phyloP scores from a whole-genome alignment of 1,284 basidiomycete species.

The Leucoagaricus sp. region DNA sequence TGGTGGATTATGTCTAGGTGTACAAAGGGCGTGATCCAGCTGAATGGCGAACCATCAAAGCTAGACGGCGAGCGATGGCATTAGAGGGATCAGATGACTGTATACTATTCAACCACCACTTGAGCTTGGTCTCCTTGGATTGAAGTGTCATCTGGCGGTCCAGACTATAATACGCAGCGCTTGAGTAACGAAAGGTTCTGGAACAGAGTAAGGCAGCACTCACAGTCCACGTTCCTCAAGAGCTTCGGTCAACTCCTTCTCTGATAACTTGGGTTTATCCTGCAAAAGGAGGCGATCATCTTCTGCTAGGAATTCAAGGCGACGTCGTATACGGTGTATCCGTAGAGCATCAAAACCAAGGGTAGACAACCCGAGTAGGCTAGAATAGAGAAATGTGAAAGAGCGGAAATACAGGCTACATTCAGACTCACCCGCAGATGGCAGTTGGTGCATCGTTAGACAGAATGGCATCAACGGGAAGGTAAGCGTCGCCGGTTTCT shows the following conservation, averaged over 20 bases:
- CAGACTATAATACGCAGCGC: conserved; percentile 31
- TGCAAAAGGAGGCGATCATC: conserved; percentile 62
- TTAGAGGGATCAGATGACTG: conserved; percentile 31
- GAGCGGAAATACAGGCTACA: conserved; percentile 13
- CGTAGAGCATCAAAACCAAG: conserved; percentile 55
- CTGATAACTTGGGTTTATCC: conserved; percentile 51
- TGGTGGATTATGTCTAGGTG: conserved; percentile 16
- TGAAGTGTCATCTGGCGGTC: conserved; percentile 38
- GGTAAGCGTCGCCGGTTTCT: conserved; percentile 30
- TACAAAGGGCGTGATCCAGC: conserved; percentile 6
- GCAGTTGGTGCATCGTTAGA: conserved; percentile 30
- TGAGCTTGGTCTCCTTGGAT: conserved; percentile 48
- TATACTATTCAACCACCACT: conserved; percentile 62
- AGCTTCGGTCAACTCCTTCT: conserved; percentile 58
- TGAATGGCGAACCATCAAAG: conserved; percentile 21
- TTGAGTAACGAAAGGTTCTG: neutral
- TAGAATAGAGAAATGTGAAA: conserved; percentile 26
- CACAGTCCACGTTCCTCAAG: conserved; percentile 77
- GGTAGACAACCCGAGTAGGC: conserved; percentile 59
- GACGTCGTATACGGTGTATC: conserved; percentile 54
- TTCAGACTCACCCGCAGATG: conserved; percentile 41
- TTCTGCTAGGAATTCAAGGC: conserved; percentile 50
- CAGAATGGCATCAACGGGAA: conserved; percentile 35
- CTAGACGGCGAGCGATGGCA: conserved; percentile 42
- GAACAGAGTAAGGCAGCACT: conserved; percentile 28